phyloP scores from a whole-genome alignment of 768 basidiomycete genomes.

The Psilocybe sp. region DNA sequence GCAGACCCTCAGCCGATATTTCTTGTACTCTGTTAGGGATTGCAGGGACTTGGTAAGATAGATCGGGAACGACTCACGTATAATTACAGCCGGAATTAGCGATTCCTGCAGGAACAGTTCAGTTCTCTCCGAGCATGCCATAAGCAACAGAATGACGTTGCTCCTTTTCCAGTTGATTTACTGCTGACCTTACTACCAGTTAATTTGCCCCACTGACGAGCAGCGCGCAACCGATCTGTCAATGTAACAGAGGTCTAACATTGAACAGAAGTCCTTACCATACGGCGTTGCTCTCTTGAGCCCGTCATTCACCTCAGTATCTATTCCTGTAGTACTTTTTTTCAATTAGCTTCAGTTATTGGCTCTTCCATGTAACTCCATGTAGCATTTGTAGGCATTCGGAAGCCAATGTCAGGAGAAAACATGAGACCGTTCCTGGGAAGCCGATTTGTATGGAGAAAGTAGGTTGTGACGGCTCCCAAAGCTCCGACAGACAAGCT shows the following conservation, averaged over 20 bases:
- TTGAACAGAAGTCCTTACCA: slow-evolving; percentile 2
- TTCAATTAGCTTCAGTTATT: too few relatives aligned
- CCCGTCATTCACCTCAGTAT: too few relatives aligned
- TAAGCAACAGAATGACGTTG: slow-evolving; percentile 15
- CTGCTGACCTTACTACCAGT: background rate
- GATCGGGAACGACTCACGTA: slow-evolving; percentile 15
- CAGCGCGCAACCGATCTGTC: slow-evolving; percentile 10
- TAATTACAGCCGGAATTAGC: slow-evolving; percentile 17
- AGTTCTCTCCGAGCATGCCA: slow-evolving; percentile 4
- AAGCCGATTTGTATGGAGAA: too few relatives aligned
- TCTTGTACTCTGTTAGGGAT: slow-evolving; percentile 10
- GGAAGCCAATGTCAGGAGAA: too few relatives aligned
- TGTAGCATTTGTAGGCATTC: slow-evolving; percentile 9
- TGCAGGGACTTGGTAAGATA: slow-evolving; percentile 11
- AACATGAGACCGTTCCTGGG: slow-evolving; percentile 6
- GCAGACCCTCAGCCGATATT: slow-evolving; percentile 19
- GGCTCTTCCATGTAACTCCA: slow-evolving; percentile 11
- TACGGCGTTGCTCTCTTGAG: too few relatives aligned
- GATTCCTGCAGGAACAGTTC: slow-evolving; percentile 10
- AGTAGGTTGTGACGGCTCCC: too few relatives aligned
- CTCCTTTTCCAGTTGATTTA: slow-evolving; percentile 8
- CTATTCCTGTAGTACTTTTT: too few relatives aligned
- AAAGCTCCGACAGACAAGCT: too few relatives aligned
- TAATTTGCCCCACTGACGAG: slow-evolving; percentile 1
- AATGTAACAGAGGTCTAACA: background rate